A percentile compares a stretch with the other conserved stretches of the same genome.
Evolutionary conservation across 192 early-diverging fungal genomes (phyloP).

Genomic region (Endogone sp.): DNA sequence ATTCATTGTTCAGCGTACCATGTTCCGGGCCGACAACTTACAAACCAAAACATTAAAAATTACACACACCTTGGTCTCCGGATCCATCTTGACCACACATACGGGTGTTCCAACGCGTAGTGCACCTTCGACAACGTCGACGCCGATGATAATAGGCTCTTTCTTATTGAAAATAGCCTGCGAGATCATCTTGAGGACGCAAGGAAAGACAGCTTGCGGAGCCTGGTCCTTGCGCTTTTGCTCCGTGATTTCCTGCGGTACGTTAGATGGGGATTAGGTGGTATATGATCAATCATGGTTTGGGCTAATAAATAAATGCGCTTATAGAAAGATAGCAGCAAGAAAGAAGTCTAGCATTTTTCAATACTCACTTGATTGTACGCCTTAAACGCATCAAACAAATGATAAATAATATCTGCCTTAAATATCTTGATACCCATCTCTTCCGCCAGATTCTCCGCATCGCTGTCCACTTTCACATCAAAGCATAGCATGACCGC

Average conservation of each 20-base stretch:
- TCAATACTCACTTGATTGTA: conserved; percentile 49
- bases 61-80: too few relatives aligned
- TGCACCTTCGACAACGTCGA: conserved; percentile 91
- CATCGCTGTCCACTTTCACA: conserved; percentile 89
- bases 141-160: conserved; percentile 92
- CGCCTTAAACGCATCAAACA: conserved; percentile 91
- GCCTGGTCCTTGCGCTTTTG: conserved; percentile 85
- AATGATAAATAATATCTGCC: conserved; percentile 98
- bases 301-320: background rate
- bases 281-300: too few relatives aligned
- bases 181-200: conserved; percentile 82
- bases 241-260: conserved; percentile 65
- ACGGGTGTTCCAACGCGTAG: conserved; percentile 89
- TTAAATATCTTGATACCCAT: conserved; percentile 89
- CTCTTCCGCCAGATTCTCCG: conserved; percentile 86
- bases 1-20: background rate
- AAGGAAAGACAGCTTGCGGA: conserved; percentile 95
- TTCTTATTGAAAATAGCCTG: conserved; percentile 93
- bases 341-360: background rate
- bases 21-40: too few relatives aligned
- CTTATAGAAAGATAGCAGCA: background rate
- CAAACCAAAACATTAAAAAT: too few relatives aligned
- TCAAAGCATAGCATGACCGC: conserved; percentile 85
- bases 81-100: conserved; percentile 74
- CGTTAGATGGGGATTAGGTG: too few relatives aligned